A percentile compares a stretch with the other conserved stretches of the same genome.
phyloP scores from a whole-genome alignment of 2,329 filamentous ascomycete species.

The Aphanoascus verrucosus region DNA sequence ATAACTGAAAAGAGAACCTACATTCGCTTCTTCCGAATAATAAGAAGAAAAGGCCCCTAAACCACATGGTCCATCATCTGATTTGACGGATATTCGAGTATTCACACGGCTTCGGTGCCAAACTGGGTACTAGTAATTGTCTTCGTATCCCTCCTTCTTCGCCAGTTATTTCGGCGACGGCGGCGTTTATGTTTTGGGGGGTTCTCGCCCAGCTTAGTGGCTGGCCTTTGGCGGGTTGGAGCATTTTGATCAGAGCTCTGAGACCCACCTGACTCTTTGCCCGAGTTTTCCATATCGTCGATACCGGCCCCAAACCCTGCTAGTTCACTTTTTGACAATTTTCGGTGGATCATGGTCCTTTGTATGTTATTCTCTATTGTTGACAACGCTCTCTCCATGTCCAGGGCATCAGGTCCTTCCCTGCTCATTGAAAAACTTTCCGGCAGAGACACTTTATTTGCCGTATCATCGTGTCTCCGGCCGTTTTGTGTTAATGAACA shows the following conservation, averaged over 20 bases:
- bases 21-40: background rate
- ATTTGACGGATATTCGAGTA: background rate
- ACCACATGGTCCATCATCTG: background rate
- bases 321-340: slow-evolving; percentile 18
- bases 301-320: background rate
- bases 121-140: slow-evolving; percentile 4
- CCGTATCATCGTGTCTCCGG: background rate
- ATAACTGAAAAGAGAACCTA: background rate
- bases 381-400: background rate
- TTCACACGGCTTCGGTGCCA: background rate
- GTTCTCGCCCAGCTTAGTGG: background rate
- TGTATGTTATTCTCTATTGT: background rate
- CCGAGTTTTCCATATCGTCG: background rate
- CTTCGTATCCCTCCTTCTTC: slow-evolving; percentile 8
- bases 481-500: background rate
- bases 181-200: slow-evolving; percentile 12
- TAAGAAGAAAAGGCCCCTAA: background rate
- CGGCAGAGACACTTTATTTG: background rate
- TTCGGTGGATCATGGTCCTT: slow-evolving; percentile 11
- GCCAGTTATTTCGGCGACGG: slow-evolving; percentile 15
- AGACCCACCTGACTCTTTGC: background rate
- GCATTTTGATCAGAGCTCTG: background rate
- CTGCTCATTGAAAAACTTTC: background rate
- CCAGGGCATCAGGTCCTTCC: background rate
- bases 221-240: background rate